A percentile compares a stretch with the other conserved stretches of the same genome.
Evolutionary conservation across 768 basidiomycete species (phyloP).

Genomic region (Kwoniella botswanensis): DNA sequence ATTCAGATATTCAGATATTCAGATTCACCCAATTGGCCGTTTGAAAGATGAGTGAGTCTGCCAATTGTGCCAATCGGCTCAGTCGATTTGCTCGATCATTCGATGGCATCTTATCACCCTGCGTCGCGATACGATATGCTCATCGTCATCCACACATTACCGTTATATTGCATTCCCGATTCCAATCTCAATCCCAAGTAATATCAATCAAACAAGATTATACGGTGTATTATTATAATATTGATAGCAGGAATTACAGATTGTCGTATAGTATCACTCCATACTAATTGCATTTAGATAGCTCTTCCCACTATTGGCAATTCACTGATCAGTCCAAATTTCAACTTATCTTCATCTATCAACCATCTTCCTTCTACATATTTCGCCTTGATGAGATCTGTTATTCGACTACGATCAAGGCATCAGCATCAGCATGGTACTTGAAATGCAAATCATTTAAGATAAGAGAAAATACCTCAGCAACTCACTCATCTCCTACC

Average conservation of each 20-base stretch:
- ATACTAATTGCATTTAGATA: slow-evolving; percentile 6
- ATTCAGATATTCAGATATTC: no score
- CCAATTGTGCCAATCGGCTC: no score
- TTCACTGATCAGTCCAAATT: slow-evolving; percentile 23
- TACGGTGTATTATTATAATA: not conserved
- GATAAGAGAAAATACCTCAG: not conserved
- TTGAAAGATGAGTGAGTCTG: no score
- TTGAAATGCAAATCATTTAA: not conserved
- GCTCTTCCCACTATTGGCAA: slow-evolving; percentile 6
- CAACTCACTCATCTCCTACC: slow-evolving; percentile 52
- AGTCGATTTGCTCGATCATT: no score
- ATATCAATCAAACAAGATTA: not conserved
- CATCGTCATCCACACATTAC: not conserved
- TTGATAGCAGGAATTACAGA: not conserved
- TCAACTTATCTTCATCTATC: slow-evolving; percentile 27
- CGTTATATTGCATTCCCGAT: not conserved
- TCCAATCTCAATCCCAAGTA: not conserved
- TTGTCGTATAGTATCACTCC: no score
- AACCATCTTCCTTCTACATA: slow-evolving; percentile 57
- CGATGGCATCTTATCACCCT: no score
- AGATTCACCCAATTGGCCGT: no score
- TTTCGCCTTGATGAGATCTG: slow-evolving; percentile 50
- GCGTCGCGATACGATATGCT: no score
- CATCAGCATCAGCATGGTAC: not conserved
- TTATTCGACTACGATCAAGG: slow-evolving; percentile 21